Evolutionary conservation across 1,139 yeast genomes (phyloP), one percentile per base, ranked within the genome.

Genomic region (Magnusiomyces tetraspermus): DNA sequence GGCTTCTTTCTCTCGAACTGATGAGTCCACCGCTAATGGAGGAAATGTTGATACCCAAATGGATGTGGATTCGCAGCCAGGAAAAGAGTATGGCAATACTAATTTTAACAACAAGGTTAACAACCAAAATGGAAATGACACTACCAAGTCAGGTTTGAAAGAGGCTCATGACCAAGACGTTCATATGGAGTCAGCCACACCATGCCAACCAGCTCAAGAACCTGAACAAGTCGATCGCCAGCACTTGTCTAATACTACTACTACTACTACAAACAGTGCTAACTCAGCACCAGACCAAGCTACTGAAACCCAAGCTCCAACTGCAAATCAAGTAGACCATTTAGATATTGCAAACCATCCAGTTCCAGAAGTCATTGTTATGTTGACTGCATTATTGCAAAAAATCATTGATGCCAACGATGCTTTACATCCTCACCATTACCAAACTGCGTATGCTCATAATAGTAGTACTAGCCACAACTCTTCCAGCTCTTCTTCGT

Each of bases 321-420:
- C 55, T 48, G 19, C 37, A 51, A 28, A 41, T 15, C 5, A 62
- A 53, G 44, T 44, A 21, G 80, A 76, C 46, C 90, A 82, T 61
- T 73, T 86, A 55, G 88, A 87, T 65, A 86, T 90, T 52, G 90
- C 88, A 17, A 86, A 82, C 47, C 87, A 83, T 64, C 90, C 96
- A 0, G 89, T 86, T 1, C 79, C 84, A 55, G 94, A 86, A 59
- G 76, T 92, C 36, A 76, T 92, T 47, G 68, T 82, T 52, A 90
- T 92, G 97, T 75, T 92, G 48, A 80, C 96, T 26, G 85, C 95
- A 31, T 73, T 90, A 49, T 73, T 92, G 50, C 87, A 87, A 57
- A 87, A 86, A 65, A 89, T 92, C 47, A 85, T 90, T 47, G 94
- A 85, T 62, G 90, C 96, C n/a, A 92, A 92, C 69, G 98, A 92